These are phyloP conservation scores for Phlyctochytrium bullatum DNA, from an alignment of 192 early-diverging fungal genomes.

Conservation along the genomic window DNA sequence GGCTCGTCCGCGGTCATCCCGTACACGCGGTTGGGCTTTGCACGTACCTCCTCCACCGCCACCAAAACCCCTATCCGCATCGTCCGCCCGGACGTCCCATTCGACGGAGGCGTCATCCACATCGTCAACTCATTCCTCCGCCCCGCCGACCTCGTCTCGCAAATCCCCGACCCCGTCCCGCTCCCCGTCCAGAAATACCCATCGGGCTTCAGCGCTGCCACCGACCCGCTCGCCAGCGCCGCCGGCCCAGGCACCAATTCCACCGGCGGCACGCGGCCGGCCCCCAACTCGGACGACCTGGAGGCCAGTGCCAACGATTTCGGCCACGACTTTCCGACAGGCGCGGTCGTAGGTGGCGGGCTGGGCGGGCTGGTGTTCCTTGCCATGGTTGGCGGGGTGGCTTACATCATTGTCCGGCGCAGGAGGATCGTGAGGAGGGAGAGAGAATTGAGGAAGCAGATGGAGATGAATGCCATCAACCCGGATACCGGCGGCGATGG, in stretches of 20 bases:
- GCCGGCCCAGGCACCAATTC: background rate
- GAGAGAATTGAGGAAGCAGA: constrained; percentile 5
- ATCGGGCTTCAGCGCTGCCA: background rate
- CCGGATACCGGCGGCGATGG: background rate
- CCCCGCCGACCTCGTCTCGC: no score
- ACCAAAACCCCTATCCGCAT: constrained; percentile 12
- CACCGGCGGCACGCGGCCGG: background rate
- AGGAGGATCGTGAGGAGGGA: constrained; percentile 24
- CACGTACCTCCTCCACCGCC: constrained; percentile 2
- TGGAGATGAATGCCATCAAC: background rate
- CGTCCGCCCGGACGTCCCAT: constrained; percentile 17
- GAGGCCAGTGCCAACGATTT: background rate
- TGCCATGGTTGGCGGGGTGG: constrained; percentile 7
- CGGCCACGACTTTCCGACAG: constrained; percentile 22
- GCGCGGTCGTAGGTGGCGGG: constrained; percentile 25
- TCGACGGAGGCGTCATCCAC: constrained; percentile 32
- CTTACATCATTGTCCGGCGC: constrained; percentile 10
- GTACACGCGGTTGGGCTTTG: background rate
- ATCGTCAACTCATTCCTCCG: constrained; percentile 29
- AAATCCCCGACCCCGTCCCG: background rate
- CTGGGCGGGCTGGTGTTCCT: constrained; percentile 17
- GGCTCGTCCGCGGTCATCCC: background rate
- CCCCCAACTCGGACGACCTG: background rate
- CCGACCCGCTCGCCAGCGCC: background rate
- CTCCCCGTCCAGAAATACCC: constrained; percentile 1